These are phyloP conservation scores for Spirogloea muscicola DNA, from an alignment of 139 green algal species.

Conservation along the genomic window DNA sequence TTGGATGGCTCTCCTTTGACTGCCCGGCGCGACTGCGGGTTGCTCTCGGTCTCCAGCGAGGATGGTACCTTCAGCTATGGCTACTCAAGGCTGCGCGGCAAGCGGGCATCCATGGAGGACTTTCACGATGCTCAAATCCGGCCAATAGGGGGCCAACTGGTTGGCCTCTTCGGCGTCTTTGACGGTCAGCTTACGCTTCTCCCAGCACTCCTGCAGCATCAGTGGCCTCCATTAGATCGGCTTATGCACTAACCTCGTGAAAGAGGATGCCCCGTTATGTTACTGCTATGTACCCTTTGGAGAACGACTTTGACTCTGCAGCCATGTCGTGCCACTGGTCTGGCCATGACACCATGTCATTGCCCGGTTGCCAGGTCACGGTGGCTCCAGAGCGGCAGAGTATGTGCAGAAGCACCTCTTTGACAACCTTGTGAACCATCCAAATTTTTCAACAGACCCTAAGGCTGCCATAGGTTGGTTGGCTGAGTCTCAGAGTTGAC, in stretches of 20 bases:
- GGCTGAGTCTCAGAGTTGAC: no score
- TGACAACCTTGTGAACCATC: slow-evolving; percentile 69
- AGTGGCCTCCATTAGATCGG: no score
- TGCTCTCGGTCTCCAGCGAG: slow-evolving; percentile 49
- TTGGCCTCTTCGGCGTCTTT: slow-evolving; percentile 89
- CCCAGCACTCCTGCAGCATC: neutral
- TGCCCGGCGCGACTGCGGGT: no score
- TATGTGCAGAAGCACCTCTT: slow-evolving; percentile 84
- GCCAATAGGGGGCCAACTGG: slow-evolving; percentile 48
- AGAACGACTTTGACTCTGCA: no score
- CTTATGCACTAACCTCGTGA: neutral
- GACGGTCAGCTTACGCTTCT: slow-evolving; percentile 64
- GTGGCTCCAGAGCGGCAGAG: slow-evolving; percentile 74
- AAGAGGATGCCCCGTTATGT: neutral
- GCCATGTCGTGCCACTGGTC: no score
- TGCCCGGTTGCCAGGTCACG: slow-evolving; percentile 80
- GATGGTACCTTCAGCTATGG: slow-evolving; percentile 69
- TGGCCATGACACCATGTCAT: no score
- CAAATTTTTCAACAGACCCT: slow-evolving; percentile 63
- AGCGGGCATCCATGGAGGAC: slow-evolving; percentile 76
- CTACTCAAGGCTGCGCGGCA: slow-evolving; percentile 67
- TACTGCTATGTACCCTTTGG: no score
- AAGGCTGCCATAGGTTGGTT: slow-evolving; percentile 58
- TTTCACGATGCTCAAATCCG: slow-evolving; percentile 61
- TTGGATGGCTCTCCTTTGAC: no score